These are phyloP conservation scores for Turritis glabra DNA, from an alignment of 345 rosid species.

Conservation along the genomic window DNA sequence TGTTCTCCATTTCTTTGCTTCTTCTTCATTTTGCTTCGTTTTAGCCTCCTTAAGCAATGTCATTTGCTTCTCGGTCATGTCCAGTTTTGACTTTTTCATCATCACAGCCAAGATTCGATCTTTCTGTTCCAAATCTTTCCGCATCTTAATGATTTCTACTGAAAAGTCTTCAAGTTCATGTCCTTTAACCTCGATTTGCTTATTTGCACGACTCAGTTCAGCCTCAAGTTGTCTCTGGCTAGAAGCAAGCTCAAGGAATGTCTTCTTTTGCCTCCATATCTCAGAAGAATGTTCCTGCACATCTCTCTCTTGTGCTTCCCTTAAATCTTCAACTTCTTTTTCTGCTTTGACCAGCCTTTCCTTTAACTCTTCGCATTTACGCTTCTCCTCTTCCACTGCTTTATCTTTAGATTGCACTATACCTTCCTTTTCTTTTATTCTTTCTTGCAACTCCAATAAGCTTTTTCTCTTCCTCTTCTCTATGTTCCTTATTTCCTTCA, in stretches of 20 bases:
- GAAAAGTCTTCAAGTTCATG: constrained; percentile 72
- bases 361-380: constrained; percentile 56
- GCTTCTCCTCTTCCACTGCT: constrained; percentile 53
- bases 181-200: constrained; percentile 65
- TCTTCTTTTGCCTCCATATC: constrained; percentile 83
- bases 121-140: constrained; percentile 76
- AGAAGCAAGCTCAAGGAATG: constrained; percentile 90
- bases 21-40: constrained; percentile 71
- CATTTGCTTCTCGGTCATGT: constrained; percentile 62
- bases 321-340: constrained; percentile 52
- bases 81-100: constrained; percentile 77
- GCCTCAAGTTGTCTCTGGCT: constrained; percentile 91
- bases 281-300: constrained; percentile 72
- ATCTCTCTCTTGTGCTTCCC: constrained; percentile 53
- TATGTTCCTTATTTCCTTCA: constrained; percentile 51
- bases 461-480: constrained; percentile 53
- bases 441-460: constrained; percentile 49
- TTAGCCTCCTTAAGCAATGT: constrained; percentile 68
- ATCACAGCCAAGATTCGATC: constrained; percentile 74
- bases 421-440: constrained; percentile 58
- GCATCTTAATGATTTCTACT: constrained; percentile 57
- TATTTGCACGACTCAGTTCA: constrained; percentile 68
- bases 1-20: constrained; percentile 59
- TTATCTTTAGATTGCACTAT: constrained; percentile 58
- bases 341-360: constrained; percentile 55